Conservation (phyloP, 768 basidiomycete species). For the Cyclocybe cylindracea region DNA sequence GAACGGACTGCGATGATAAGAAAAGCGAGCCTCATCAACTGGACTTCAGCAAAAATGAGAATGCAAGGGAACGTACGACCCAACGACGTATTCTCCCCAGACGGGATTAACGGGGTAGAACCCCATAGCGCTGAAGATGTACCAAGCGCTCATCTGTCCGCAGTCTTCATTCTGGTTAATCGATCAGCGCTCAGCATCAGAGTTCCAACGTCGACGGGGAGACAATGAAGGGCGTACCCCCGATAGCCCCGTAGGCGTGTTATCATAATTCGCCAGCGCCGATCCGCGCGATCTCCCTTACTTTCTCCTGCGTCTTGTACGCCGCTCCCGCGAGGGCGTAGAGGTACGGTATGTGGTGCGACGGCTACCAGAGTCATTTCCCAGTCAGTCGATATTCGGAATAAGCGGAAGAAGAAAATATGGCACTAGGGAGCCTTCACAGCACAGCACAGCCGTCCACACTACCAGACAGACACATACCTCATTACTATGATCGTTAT, state of each 20-base stretch:
- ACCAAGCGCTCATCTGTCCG: slow-evolving; percentile 92
- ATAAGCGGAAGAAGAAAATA: background rate
- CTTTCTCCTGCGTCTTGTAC: slow-evolving; percentile 68
- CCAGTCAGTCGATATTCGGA: background rate
- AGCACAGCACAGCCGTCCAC: background rate
- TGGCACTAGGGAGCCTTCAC: background rate
- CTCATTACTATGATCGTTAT: slow-evolving; percentile 85
- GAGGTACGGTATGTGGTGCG: slow-evolving; percentile 85
- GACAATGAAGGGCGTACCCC: slow-evolving; percentile 65
- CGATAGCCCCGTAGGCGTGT: slow-evolving; percentile 67
- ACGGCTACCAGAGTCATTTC: slow-evolving; percentile 51
- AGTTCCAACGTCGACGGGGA: background rate
- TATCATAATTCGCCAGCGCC: slow-evolving; percentile 65
- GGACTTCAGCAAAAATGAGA: background rate
- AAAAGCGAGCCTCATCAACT: background rate
- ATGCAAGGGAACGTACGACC: slow-evolving; percentile 50
- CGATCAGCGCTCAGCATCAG: background rate
- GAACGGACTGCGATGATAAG: slow-evolving; percentile 38
- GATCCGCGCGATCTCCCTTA: slow-evolving; percentile 69
- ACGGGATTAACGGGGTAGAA: slow-evolving; percentile 87
- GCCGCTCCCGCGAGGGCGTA: slow-evolving; percentile 75
- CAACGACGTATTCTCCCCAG: slow-evolving; percentile 73
- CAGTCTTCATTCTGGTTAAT: slow-evolving; percentile 79
- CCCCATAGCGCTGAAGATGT: slow-evolving; percentile 78
- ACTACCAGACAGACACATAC: slow-evolving; percentile 28